Evolutionary conservation across 1,284 basidiomycete species (phyloP), one percentile per base, ranked within the genome.

Genomic region (Xanthoconium separans): DNA sequence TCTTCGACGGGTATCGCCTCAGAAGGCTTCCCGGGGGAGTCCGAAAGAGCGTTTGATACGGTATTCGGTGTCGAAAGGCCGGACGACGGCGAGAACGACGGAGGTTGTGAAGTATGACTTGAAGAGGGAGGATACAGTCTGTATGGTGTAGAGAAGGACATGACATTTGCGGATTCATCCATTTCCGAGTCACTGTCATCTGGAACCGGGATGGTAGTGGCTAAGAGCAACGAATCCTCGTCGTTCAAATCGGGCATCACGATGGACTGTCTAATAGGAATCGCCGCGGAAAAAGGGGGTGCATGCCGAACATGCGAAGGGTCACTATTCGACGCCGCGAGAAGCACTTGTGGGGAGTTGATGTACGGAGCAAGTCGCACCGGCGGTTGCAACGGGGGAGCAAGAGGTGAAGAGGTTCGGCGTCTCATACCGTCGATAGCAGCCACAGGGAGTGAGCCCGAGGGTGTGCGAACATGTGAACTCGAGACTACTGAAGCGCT

Each of bases 71-170:
- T 80, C 15, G 80, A 84, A 56, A 73, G 73, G 50, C 74, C 76
- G 8, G 84, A 85, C 50, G 73, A 75, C 2, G 80, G 79, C 8
- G 86, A 84, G 49, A 77, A 71, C 10, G 83, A 81, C 20, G 69
- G 71, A 39, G 66, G 55, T 50, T 60, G 46, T 50, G 61, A 47
- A 62, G 61, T 55, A 61, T 44, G 58, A 39, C 58, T 56, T 20
- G 55, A 56, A 57, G 58, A 55, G 54, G 66, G 70, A 49, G 66
- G 77, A 57, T 80, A 80, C 48, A 77, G 70, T 65, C 84, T 81
- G 61, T 79, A 87, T 13, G 85, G 83, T 31, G 83, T 74, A 2
- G 88, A 88, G 63, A 91, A 89, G 5, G 87, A 87, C 68, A 89
- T 77, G 24, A 84, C 72, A 54, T 88, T 83, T 40, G 78, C 65